phyloP scores from a whole-genome alignment of 495 filamentous ascomycete species.

The Tuber calosporum region DNA sequence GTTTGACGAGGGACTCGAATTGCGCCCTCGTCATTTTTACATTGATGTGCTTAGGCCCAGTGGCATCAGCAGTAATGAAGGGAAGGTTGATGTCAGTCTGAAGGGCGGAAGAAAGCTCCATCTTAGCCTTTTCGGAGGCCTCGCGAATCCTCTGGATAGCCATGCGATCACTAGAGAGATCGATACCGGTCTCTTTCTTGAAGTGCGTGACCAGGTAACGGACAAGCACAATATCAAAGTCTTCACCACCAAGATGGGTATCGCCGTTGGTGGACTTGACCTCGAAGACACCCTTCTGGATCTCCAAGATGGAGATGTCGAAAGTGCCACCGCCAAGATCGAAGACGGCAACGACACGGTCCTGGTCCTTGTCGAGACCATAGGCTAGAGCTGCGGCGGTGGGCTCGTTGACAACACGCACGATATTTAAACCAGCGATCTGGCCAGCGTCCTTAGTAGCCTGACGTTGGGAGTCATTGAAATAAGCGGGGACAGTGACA shows the following conservation, averaged over 20 bases:
- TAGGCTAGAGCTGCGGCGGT: slow-evolving; percentile 93
- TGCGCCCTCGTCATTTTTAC: slow-evolving; percentile 84
- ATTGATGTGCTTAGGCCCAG: slow-evolving; percentile 97
- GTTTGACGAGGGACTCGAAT: slow-evolving; percentile 88
- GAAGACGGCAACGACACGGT: slow-evolving; percentile 89
- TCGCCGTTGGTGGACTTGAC: slow-evolving; percentile 99
- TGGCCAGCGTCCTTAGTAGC: slow-evolving; percentile 97
- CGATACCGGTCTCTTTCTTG: slow-evolving; percentile 90
- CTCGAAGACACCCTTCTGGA: slow-evolving; percentile 96
- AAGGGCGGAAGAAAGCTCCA: slow-evolving; percentile 90
- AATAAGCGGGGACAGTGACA: slow-evolving; percentile 94
- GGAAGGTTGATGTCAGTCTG: slow-evolving; percentile 99
- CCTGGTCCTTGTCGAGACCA: slow-evolving; percentile 86
- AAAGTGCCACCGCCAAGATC: slow-evolving; percentile 98
- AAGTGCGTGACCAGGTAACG: slow-evolving; percentile 91
- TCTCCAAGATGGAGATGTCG: slow-evolving; percentile 95
- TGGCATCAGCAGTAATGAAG: slow-evolving; percentile 94
- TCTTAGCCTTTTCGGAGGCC: slow-evolving; percentile 99
- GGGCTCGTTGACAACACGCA: slow-evolving; percentile 95
- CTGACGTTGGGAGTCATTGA: slow-evolving; percentile 96
- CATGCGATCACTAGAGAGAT: slow-evolving; percentile 91
- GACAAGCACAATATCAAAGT: slow-evolving; percentile 95
- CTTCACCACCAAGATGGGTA: slow-evolving; percentile 94
- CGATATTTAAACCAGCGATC: slow-evolving; percentile 89
- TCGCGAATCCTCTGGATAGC: slow-evolving; percentile 98